These are phyloP conservation scores for Kregervanrija pseudodelftensis DNA, from an alignment of 805 yeast species.

Conservation along the genomic window DNA sequence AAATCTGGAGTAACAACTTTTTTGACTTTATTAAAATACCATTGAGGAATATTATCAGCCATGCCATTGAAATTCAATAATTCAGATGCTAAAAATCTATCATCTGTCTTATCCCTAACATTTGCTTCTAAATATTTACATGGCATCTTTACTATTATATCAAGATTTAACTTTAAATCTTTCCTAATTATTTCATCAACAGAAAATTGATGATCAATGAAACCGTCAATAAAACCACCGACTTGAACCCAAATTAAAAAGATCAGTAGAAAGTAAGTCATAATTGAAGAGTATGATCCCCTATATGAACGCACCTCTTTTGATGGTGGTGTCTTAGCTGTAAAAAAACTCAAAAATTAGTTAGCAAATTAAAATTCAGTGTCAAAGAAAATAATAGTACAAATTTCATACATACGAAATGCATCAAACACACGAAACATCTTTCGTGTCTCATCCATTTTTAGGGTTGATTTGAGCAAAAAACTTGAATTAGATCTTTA, in stretches of 20 bases:
- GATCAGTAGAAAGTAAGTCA: conserved; percentile 54
- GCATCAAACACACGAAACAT: conserved; percentile 56
- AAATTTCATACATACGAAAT: conserved; percentile 42
- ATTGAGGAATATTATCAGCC: conserved; percentile 45
- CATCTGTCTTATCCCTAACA: conserved; percentile 71
- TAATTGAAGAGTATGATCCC: conserved; percentile 68
- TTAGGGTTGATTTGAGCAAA: neutral
- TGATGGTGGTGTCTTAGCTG: conserved; percentile 61
- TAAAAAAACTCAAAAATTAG: neutral
- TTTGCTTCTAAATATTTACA: conserved; percentile 71
- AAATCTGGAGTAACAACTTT: conserved; percentile 51
- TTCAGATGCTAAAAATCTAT: conserved; percentile 72
- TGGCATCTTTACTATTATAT: conserved; percentile 75
- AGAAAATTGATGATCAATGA: conserved; percentile 64
- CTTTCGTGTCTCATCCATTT: conserved; percentile 19
- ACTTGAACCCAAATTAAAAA: conserved; percentile 77
- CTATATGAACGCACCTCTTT: conserved; percentile 68
- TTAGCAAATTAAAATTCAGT: neutral
- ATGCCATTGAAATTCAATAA: conserved; percentile 64
- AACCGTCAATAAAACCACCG: conserved; percentile 81
- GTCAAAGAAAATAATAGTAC: neutral
- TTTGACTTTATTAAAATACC: conserved; percentile 37
- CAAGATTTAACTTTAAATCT: conserved; percentile 65
- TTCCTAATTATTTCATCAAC: conserved; percentile 59
- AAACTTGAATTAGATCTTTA: too few relatives aligned